phyloP scores from a whole-genome alignment of 495 filamentous ascomycete species.

The Hypoxylon crocopeplum region DNA sequence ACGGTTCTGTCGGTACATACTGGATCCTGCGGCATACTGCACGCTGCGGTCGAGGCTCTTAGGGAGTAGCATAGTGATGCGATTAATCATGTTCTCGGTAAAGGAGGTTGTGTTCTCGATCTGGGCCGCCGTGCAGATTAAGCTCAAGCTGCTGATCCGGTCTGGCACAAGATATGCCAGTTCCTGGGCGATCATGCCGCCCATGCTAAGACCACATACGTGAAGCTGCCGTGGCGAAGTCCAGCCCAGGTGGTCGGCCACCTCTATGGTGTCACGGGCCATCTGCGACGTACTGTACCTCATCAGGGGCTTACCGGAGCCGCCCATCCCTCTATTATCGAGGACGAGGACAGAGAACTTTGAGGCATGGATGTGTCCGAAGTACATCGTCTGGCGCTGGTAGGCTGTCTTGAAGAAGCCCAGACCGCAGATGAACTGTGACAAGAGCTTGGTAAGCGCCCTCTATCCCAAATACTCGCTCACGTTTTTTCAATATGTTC shows the following conservation, averaged over 20 bases:
- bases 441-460: background rate
- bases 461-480: background rate
- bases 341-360: slow-evolving; percentile 75
- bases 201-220: slow-evolving; percentile 74
- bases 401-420: slow-evolving; percentile 66
- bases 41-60: slow-evolving; percentile 62
- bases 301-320: slow-evolving; percentile 73
- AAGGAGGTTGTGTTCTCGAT: slow-evolving; percentile 67
- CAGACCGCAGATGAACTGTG: slow-evolving; percentile 70
- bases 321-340: slow-evolving; percentile 83
- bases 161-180: slow-evolving; percentile 67
- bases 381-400: slow-evolving; percentile 79
- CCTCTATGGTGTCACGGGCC: slow-evolving; percentile 74
- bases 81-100: slow-evolving; percentile 68
- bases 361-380: slow-evolving; percentile 71
- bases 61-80: slow-evolving; percentile 73
- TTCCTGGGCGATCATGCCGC: slow-evolving; percentile 92
- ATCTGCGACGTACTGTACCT: slow-evolving; percentile 78
- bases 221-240: slow-evolving; percentile 63
- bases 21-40: slow-evolving; percentile 17
- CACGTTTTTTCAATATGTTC: no score
- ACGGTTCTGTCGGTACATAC: background rate
- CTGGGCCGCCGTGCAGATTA: slow-evolving; percentile 75
- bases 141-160: slow-evolving; percentile 67
- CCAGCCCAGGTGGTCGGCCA: slow-evolving; percentile 74